Conservation (phyloP, 306 rosid genomes). For the Arachis stenosperma region DNA sequence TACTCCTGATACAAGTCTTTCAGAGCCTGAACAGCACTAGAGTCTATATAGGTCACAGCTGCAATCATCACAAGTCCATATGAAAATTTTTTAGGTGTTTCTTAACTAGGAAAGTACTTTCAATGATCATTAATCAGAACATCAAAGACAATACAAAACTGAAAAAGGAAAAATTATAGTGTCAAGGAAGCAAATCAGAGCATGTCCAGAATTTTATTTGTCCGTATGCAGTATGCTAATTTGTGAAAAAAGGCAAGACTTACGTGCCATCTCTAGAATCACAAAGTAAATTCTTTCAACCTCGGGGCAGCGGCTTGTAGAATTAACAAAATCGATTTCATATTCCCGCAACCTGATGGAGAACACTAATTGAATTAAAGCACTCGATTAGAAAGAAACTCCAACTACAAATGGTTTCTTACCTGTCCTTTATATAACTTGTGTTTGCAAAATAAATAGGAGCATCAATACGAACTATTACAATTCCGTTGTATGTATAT, state of each 20-base stretch:
- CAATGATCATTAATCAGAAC: constrained; percentile 15
- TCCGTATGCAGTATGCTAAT: neutral
- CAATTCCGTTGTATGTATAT: constrained; percentile 94
- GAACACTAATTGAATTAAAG: constrained; percentile 35
- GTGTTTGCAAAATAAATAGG: constrained; percentile 94
- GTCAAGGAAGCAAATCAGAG: constrained; percentile 16
- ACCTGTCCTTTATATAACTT: constrained; percentile 96
- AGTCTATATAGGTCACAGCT: constrained; percentile 97
- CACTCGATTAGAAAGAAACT: constrained; percentile 24
- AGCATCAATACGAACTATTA: constrained; percentile 90
- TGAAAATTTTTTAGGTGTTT: neutral
- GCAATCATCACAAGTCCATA: constrained; percentile 46
- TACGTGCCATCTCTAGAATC: constrained; percentile 96
- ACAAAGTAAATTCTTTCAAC: constrained; percentile 90
- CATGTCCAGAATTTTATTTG: constrained; percentile 24
- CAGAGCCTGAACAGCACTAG: constrained; percentile 92
- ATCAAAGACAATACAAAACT: neutral
- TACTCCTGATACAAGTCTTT: constrained; percentile 90
- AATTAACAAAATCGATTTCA: constrained; percentile 76
- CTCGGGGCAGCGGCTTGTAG: constrained; percentile 79
- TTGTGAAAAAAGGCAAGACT: constrained; percentile 42
- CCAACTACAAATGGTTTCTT: constrained; percentile 32
- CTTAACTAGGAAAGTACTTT: constrained; percentile 2
- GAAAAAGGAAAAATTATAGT: neutral
- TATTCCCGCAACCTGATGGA: constrained; percentile 82